Base-by-base conservation (phyloP, 1,284 basidiomycete species). In the Pseudozyma pruni region DNA sequence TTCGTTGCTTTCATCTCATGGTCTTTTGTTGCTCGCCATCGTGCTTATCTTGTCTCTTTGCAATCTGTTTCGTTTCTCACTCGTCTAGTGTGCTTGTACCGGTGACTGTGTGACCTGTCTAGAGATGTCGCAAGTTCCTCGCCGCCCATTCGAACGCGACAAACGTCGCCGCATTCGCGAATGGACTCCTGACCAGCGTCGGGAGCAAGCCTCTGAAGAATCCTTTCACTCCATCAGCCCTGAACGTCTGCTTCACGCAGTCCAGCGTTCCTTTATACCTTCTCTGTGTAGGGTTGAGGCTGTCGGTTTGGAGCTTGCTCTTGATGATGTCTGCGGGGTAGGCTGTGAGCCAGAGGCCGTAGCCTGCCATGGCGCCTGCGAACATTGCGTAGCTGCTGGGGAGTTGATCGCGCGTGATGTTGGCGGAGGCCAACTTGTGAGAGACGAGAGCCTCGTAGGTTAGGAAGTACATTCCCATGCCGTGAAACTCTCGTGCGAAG, bases 281-380 rank as follows among this genome's bases (percentile, higher is more conserved):
- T 16, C 77, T 51, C n/a, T 74, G n/a, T 4, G 41, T 22, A 0
- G 72, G 64, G 13, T 51, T 49, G 75, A 90, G 89, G 6, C 74
- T 52, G 80, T 98, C 95, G 0, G 94, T 97, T 84, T 98, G 95
- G 85, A 97, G 90, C 54, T 93, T 89, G 25, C 91, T 92, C 83
- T 98, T 98, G 83, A 97, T 89, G 87, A 96, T 92, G 83, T 95
- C 94, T 82, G 93, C 89, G 8, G 92, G 92, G 85, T 94, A 94
- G 84, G 93, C 93, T 10, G 91, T 54, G 29, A 64, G 42, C 50
- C 46, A 61, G 20, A 48, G 50, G 22, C 48, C 61, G 51, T 73
- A 55, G 8, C 80, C 80, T 1, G 80, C 74, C 38, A 64, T 58
- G 9, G 71, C 75, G 17, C 80, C 80, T 11, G 74, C 75, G 13